Base-by-base conservation (phyloP, 2,329 filamentous ascomycete genomes). In the Nannizzia gypsea region DNA sequence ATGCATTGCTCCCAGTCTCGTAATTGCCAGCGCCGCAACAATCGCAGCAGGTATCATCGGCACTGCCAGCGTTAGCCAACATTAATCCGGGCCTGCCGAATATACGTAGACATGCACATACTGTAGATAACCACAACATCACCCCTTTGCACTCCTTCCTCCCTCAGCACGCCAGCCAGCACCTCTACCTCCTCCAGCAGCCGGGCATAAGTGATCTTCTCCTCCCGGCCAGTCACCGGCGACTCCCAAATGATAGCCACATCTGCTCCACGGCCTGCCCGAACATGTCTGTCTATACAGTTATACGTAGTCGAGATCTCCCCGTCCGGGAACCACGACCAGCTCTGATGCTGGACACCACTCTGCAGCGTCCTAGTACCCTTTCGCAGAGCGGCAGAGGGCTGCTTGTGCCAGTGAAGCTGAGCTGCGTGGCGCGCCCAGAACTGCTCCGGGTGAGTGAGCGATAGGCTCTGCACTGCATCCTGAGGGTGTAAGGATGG, bases 261-360 rank as follows among this genome's bases (percentile, higher is more conserved):
- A 56, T 81, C 76, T 52, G 86, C 80, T 13, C 90, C 90, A 64
- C 85, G 78, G n/a, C 91, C 89, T 4, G 82, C 83, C 38, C 82
- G 76, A n/a, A 96, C 90, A 73, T 96, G 91, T 13, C 91, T 81
- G 73, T 96, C 90, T 13, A 96, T 77, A 70, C 90, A 95, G 71
- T 96, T 97, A 77, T 90, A 95, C 66, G 88, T 90, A 0, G 90
- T 96, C 42, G 88, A 93, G 66, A 97, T 88, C 75, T 93, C 85
- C 63, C 91, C 92, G 63, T 84, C 89, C 0, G 88, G 83, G 66
- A 95, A 96, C 92, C 92, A 97, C 63, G 84, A 82, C 90, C 91
- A 96, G 69, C 87, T 84, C 46, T 83, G 80, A 69, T 95, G 85
- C 15, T 78, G 76, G n/a, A 78, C 74, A 60, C 84, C 85, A 55